phyloP scores from a whole-genome alignment of 371 early-diverging fungal genomes.

The Mortierella sp. region DNA sequence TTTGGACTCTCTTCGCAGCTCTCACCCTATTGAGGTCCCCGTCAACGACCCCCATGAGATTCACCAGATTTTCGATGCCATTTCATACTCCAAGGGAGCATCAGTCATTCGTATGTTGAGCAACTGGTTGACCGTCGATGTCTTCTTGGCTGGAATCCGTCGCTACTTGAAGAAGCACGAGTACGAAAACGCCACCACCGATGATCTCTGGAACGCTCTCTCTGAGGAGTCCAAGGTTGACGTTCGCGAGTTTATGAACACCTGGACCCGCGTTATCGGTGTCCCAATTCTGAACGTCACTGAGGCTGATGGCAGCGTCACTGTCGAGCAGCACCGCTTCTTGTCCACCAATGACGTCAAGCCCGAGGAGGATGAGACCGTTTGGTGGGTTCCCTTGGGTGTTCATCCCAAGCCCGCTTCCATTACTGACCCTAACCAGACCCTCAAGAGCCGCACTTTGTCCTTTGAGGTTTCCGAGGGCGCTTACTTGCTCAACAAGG shows the following conservation, averaged over 20 bases:
- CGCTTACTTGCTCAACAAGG: slow-evolving; percentile 74
- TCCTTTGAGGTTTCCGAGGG: slow-evolving; percentile 48
- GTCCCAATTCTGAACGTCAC: slow-evolving; percentile 81
- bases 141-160: slow-evolving; percentile 84
- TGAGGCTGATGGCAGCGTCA: slow-evolving; percentile 59
- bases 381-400: slow-evolving; percentile 84
- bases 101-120: slow-evolving; percentile 93
- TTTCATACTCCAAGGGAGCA: slow-evolving; percentile 93
- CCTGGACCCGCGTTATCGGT: slow-evolving; percentile 90
- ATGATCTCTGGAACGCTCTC: slow-evolving; percentile 89
- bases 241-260: slow-evolving; percentile 82
- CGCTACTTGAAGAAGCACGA: slow-evolving; percentile 84
- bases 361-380: slow-evolving; percentile 71
- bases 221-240: slow-evolving; percentile 74
- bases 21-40: slow-evolving; percentile 92
- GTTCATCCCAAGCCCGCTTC: slow-evolving; percentile 44
- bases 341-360: slow-evolving; percentile 78
- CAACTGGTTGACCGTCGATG: slow-evolving; percentile 79
- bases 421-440: slow-evolving; percentile 44
- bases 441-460: slow-evolving; percentile 54
- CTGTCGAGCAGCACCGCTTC: slow-evolving; percentile 81
- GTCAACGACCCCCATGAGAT: slow-evolving; percentile 84
- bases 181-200: slow-evolving; percentile 86
- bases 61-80: slow-evolving; percentile 85
- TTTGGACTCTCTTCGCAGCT: slow-evolving; percentile 83